Base-by-base conservation (phyloP, 352 stramenopile species). In the Pythium phragmiticola region DNA sequence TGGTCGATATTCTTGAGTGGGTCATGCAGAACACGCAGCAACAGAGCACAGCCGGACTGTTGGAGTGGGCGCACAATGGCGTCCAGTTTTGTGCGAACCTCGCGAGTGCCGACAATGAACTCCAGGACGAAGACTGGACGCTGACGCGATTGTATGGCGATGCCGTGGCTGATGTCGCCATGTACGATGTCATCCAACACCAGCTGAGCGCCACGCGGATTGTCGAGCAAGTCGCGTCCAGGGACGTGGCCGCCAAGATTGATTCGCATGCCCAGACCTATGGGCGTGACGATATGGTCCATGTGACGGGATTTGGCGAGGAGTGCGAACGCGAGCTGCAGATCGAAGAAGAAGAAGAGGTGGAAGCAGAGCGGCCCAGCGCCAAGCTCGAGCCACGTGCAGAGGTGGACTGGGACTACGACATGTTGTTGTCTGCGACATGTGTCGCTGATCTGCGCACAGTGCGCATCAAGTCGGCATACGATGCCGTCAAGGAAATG, bases 1-100 rank as follows among this genome's bases (percentile, higher is more conserved):
- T 39, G 6, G 4, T 46, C 56, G 21, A n/a, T 11, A 0, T 96
- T 21, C 48, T 98, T n/a, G 74, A 87, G 36, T 98, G 90, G 88
- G 74, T 92, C 17, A 84, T 97, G 78, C 68, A 84, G n/a, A 98
- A 96, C 65, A 96, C 91, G 0, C 78, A 85, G 51, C 56, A 68
- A 3, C 76, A 89, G 47, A 86, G 80, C 50, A 70, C 78, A 9
- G 52, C 68, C 12, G 89, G 89, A 0, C 34, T 96, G 23, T 49
- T 87, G 0, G 86, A 92, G 62, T 97, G 90, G 88, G 78, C 84
- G 16, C 58, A 75, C 19, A 94, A 89, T 63, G 87, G 85, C 0
- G 63, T 95, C 39, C 78, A 93, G 46, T 96, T 77, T 30, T 70
- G 62, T 19, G 67, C 72, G 13, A 76, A 75, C 41, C 6, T 16